phyloP scores from a whole-genome alignment of 495 filamentous ascomycete genomes.

The Penicillium dipodomyicola region DNA sequence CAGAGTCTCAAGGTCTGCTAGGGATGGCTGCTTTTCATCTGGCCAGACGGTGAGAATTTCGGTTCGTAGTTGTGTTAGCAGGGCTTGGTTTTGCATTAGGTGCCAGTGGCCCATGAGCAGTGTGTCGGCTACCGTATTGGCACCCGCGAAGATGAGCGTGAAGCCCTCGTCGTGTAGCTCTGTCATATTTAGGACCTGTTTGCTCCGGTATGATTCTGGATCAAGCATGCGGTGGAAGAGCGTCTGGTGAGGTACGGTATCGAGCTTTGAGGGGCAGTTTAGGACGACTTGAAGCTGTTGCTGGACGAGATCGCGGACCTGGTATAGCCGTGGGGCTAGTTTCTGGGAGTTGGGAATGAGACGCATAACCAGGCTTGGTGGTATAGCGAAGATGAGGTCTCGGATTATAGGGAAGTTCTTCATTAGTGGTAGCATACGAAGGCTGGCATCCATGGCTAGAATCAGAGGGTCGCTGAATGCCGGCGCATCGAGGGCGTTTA shows the following conservation, averaged over 20 bases:
- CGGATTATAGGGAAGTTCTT: constrained; percentile 9
- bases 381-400: constrained; percentile 2
- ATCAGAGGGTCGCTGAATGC: constrained; percentile 9
- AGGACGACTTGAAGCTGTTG: constrained; percentile 7
- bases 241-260: constrained; percentile 5
- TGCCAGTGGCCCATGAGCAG: constrained; percentile 12
- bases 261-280: constrained; percentile 5
- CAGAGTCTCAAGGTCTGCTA: constrained; percentile 24
- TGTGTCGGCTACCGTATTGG: constrained; percentile 10
- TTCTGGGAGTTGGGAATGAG: constrained; percentile 2
- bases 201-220: constrained; percentile 5
- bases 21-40: not conserved
- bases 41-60: constrained; percentile 6
- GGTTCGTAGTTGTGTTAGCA: not conserved
- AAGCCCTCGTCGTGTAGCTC: constrained; percentile 8
- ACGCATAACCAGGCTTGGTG: constrained; percentile 4
- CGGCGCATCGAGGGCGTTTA: constrained; percentile 8
- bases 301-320: constrained; percentile 10
- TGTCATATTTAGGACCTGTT: constrained; percentile 1
- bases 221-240: constrained; percentile 11
- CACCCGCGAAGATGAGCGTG: constrained; percentile 10
- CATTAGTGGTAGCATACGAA: constrained; percentile 2
- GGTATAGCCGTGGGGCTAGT: constrained; percentile 6
- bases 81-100: not conserved
- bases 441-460: constrained; percentile 8